Percentiles rank a stretch among this genome's conserved stretches.
Conservation (phyloP, 805 yeast species). For the Saturnispora halmiae region DNA sequence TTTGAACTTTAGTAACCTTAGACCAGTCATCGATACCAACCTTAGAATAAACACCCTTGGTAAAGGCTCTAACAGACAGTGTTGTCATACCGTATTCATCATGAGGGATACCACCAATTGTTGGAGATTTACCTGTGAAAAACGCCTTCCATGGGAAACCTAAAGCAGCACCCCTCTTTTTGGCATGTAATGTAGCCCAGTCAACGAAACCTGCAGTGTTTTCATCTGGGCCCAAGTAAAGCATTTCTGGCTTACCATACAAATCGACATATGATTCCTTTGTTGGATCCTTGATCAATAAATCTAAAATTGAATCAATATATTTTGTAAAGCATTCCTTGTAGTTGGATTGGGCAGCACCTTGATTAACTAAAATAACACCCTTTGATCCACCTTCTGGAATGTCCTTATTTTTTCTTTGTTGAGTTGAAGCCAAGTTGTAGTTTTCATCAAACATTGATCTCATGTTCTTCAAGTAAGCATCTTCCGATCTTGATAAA, state of each 20-base stretch:
- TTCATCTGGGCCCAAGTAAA: conserved; percentile 99
- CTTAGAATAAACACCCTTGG: conserved; percentile 78
- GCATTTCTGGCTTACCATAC: conserved; percentile 75
- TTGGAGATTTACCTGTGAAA: conserved; percentile 90
- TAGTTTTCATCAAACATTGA: conserved; percentile 94
- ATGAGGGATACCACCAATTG: conserved; percentile 95
- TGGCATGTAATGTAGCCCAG: conserved; percentile 96
- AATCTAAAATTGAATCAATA: conserved; percentile 82
- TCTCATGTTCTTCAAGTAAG: conserved; percentile 74
- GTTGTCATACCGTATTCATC: conserved; percentile 98
- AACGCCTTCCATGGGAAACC: conserved; percentile 77
- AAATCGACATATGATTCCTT: conserved; percentile 81
- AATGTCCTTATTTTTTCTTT: conserved; percentile 92
- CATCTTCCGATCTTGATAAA: conserved; percentile 75
- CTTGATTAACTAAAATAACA: conserved; percentile 73
- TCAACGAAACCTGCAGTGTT: conserved; percentile 93
- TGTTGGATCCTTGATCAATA: conserved; percentile 63
- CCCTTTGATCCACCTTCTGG: conserved; percentile 99
- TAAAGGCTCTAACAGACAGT: conserved; percentile 84
- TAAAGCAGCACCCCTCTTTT: conserved; percentile 87
- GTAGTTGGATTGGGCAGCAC: conserved; percentile 68
- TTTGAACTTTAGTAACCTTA: conserved; percentile 72
- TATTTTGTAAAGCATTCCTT: conserved; percentile 85
- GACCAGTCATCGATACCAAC: conserved; percentile 48
- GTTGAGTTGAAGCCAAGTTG: conserved; percentile 92